These are phyloP conservation scores for Mollisiaceae sp. DNA, from an alignment of 2,329 filamentous ascomycete genomes.

Conservation along the genomic window DNA sequence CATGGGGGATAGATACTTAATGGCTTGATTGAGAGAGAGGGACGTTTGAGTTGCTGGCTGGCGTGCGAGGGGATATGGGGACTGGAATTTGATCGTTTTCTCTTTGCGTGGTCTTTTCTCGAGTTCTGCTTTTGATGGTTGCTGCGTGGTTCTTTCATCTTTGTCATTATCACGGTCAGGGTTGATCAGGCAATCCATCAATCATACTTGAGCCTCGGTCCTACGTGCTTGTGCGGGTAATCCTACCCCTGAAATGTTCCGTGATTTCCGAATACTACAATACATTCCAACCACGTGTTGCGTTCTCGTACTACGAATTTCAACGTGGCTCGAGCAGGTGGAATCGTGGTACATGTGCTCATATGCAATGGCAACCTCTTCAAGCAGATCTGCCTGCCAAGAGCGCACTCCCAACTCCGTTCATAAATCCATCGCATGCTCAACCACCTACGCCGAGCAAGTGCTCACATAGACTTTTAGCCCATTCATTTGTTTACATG, in stretches of 20 bases:
- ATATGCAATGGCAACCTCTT: background rate
- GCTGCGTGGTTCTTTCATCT: conserved; percentile 33
- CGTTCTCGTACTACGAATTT: background rate
- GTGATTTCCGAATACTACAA: background rate
- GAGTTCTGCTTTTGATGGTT: conserved; percentile 26
- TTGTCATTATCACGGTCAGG: conserved; percentile 29
- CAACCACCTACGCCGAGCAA: no score
- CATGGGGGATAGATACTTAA: conserved; percentile 40
- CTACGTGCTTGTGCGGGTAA: background rate
- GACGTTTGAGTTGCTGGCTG: conserved; percentile 34
- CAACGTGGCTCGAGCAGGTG: background rate
- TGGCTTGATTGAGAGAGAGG: conserved; percentile 34
- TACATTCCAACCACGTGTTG: background rate
- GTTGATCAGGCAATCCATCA: conserved; percentile 34
- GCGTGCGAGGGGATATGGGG: conserved; percentile 35
- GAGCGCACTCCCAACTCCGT: background rate
- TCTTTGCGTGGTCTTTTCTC: conserved; percentile 30
- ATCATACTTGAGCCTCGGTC: conserved; percentile 70
- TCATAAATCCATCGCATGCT: no score
- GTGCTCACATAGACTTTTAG: no score
- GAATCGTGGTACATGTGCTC: background rate
- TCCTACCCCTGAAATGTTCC: background rate
- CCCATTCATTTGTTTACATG: no score
- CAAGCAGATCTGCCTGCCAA: background rate
- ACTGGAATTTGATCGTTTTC: conserved; percentile 32